Conservation (phyloP, 2,329 filamentous ascomycete species). For the Penicillium olsonii region DNA sequence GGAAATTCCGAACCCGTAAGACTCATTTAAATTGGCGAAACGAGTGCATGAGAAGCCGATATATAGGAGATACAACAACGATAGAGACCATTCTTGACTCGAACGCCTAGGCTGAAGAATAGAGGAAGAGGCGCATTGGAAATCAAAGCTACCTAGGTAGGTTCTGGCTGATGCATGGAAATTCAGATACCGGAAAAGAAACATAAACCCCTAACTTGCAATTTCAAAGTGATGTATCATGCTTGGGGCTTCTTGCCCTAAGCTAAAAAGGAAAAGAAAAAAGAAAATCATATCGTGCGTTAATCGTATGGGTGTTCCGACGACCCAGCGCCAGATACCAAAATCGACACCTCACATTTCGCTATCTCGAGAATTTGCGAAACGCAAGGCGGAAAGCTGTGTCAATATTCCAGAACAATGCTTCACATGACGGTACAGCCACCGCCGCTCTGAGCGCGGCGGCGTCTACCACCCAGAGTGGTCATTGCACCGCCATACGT, state of each 20-base stretch:
- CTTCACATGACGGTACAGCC: constrained; percentile 66
- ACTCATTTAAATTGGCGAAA: neutral
- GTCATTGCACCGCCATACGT: constrained; percentile 37
- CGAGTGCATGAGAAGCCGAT: neutral
- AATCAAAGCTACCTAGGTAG: neutral
- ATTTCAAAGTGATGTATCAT: neutral
- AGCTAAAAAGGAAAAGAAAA: neutral
- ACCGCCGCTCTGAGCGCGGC: constrained; percentile 64
- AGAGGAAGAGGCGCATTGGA: neutral
- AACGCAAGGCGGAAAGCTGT: neutral
- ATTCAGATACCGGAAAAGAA: neutral
- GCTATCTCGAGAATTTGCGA: neutral
- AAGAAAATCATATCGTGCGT: constrained; percentile 3
- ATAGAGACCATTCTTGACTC: neutral
- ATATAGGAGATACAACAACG: neutral
- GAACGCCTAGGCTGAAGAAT: neutral
- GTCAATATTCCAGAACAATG: neutral
- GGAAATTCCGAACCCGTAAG: too few species aligned
- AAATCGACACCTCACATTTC: neutral
- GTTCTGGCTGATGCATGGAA: neutral
- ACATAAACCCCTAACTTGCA: neutral
- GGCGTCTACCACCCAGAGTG: constrained; percentile 53
- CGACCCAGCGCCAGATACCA: constrained; percentile 21
- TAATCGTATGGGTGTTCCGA: constrained; percentile 1
- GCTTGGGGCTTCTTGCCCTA: neutral